These are phyloP conservation scores for Ilyonectria mors-panacis DNA, from an alignment of 2,329 filamentous ascomycete species.

Conservation along the genomic window DNA sequence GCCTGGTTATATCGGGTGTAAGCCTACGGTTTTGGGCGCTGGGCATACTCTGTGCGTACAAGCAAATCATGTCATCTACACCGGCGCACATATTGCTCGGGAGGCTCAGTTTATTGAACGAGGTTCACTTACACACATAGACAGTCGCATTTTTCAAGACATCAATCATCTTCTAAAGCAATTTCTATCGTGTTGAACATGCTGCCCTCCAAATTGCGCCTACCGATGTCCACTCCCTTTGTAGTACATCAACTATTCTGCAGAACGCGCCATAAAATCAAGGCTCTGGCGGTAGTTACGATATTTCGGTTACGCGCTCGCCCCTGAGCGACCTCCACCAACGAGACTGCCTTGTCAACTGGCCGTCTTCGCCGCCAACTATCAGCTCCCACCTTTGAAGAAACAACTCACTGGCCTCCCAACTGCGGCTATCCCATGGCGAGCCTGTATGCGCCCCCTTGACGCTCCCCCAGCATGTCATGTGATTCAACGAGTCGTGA, in stretches of 20 bases:
- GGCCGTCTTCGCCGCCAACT: constrained; percentile 48
- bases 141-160: constrained; percentile 34
- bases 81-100: constrained; percentile 22
- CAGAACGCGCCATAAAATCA: neutral
- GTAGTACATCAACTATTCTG: neutral
- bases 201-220: neutral
- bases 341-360: constrained; percentile 47
- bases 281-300: constrained; percentile 5
- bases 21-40: constrained; percentile 18
- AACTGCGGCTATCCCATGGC: constrained; percentile 50
- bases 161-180: constrained; percentile 16
- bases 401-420: constrained; percentile 50
- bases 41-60: constrained; percentile 25
- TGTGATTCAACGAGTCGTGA: constrained; percentile 47
- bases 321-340: constrained; percentile 50
- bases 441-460: constrained; percentile 45
- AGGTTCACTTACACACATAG: constrained; percentile 35
- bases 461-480: constrained; percentile 49
- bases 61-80: constrained; percentile 27
- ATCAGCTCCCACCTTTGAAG: constrained; percentile 48
- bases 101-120: constrained; percentile 22
- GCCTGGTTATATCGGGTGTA: constrained; percentile 9
- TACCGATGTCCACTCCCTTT: no score
- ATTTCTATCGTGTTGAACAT: neutral
- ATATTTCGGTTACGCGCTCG: constrained; percentile 42